These are phyloP conservation scores for Fusarium continuum DNA, from an alignment of 2,329 filamentous ascomycete species.

Conservation along the genomic window DNA sequence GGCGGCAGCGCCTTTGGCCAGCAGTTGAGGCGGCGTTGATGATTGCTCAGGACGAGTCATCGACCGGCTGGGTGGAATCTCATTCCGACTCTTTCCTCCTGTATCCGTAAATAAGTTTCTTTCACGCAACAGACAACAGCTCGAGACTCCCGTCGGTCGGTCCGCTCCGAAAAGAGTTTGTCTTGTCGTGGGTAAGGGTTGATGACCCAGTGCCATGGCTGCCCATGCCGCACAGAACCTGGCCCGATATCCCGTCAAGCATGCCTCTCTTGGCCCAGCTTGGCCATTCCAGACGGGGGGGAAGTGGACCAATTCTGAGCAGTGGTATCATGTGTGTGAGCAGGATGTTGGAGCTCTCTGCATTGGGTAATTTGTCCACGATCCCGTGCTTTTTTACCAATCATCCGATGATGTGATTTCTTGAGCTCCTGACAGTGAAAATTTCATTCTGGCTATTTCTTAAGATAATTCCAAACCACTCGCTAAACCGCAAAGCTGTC, in stretches of 20 bases:
- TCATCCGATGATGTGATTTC: not conserved
- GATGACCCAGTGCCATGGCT: conserved; percentile 5
- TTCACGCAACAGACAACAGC: not conserved
- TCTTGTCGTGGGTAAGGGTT: conserved; percentile 26
- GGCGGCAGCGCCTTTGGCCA: conserved; percentile 9
- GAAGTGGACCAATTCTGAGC: not conserved
- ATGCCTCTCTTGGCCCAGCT: conserved; percentile 3
- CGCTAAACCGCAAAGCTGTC: not conserved
- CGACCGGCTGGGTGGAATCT: conserved; percentile 3
- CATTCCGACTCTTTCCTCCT: conserved; percentile 2
- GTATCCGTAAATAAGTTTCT: not conserved
- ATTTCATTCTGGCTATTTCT: not conserved
- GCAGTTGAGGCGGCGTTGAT: not conserved
- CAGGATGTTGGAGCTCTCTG: no score
- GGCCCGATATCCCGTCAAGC: conserved; percentile 23
- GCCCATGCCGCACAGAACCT: conserved; percentile 10
- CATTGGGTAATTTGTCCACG: not conserved
- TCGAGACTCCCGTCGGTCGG: not conserved
- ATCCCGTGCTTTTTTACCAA: not conserved
- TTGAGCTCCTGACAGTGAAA: not conserved
- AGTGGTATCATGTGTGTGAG: not conserved
- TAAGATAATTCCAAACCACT: not conserved
- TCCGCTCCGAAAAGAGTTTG: not conserved
- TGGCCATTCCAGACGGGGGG: not conserved
- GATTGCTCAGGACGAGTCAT: not conserved